phyloP scores from a whole-genome alignment of 2,329 filamentous ascomycete genomes.

The Thielaviopsis ethacetica region DNA sequence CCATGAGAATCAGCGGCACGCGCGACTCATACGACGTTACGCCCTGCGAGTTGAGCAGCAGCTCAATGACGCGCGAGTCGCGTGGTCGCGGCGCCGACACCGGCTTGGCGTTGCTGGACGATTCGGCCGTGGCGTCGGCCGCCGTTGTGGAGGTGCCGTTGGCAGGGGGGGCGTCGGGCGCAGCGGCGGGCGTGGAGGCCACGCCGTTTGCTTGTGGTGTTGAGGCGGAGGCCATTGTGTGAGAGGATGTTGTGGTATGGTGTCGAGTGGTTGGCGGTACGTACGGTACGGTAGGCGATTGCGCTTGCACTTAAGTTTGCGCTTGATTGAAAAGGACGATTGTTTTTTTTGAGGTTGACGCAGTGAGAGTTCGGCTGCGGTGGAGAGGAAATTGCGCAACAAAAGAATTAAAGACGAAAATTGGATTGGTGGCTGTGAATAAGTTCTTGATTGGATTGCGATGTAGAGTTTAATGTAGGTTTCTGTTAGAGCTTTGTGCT shows the following conservation, averaged over 20 bases:
- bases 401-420: no score
- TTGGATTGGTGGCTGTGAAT: no score
- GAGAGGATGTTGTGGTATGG: background rate
- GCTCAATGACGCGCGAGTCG: slow-evolving; percentile 64
- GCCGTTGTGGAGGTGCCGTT: slow-evolving; percentile 12
- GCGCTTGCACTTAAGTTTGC: background rate
- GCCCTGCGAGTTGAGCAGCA: slow-evolving; percentile 62
- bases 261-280: background rate
- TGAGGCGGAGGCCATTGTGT: slow-evolving; percentile 7
- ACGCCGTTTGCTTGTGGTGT: slow-evolving; percentile 36
- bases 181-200: slow-evolving; percentile 23
- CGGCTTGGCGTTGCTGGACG: slow-evolving; percentile 17
- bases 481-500: background rate
- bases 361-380: no score
- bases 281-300: background rate
- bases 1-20: slow-evolving; percentile 66
- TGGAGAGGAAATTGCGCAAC: no score
- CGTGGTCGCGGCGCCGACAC: slow-evolving; percentile 45
- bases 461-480: background rate
- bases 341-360: no score
- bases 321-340: no score
- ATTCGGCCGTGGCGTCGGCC: background rate
- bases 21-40: slow-evolving; percentile 68
- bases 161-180: slow-evolving; percentile 16
- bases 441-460: no score